These are phyloP conservation scores for Solanum medicagineum DNA, from an alignment of 257 asterid genomes.

Conservation along the genomic window DNA sequence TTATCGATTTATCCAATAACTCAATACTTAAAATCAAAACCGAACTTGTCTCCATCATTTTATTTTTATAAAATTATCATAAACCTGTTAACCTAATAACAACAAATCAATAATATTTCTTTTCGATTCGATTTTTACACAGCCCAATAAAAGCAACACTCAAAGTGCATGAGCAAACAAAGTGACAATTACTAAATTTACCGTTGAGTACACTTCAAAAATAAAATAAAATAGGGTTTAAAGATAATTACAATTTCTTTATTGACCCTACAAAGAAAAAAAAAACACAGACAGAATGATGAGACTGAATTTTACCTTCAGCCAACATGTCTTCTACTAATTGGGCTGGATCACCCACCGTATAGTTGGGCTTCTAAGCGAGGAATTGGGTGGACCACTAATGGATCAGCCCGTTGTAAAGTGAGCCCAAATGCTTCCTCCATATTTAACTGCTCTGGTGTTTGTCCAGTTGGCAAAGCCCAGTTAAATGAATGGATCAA, in stretches of 20 bases:
- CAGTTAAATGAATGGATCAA: conserved; percentile 66
- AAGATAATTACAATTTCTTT: neutral
- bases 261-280: neutral
- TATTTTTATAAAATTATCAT: no score
- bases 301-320: neutral
- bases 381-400: conserved; percentile 43
- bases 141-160: neutral
- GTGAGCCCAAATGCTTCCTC: conserved; percentile 86
- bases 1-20: no score
- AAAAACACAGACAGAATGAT: no score
- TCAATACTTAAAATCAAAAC: no score
- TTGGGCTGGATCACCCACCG: neutral
- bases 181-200: neutral
- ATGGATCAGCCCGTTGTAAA: conserved; percentile 53
- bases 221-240: no score
- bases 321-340: neutral
- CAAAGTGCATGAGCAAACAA: neutral
- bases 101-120: no score
- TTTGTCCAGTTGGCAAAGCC: conserved; percentile 33
- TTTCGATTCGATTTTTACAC: no score
- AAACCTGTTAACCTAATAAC: no score
- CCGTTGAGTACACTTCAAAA: no score
- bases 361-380: conserved; percentile 40
- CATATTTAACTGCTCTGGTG: conserved; percentile 34
- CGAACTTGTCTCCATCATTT: no score